Evolutionary conservation across 1,139 yeast species (phyloP).

Genomic region (Pichia sp.): DNA sequence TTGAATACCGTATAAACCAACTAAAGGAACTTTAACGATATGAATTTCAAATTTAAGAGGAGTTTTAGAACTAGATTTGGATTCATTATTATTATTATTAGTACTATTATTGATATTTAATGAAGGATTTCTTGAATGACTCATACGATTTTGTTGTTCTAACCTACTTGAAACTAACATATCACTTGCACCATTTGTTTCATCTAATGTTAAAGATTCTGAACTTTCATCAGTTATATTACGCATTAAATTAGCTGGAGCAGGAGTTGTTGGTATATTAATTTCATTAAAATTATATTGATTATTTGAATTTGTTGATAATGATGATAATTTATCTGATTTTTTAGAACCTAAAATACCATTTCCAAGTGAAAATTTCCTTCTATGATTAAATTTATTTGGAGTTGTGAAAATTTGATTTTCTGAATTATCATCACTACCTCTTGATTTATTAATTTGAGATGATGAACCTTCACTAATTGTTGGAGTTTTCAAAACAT

Average conservation of each 20-base stretch:
- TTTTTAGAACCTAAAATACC: constrained; percentile 36
- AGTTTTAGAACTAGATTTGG: constrained; percentile 26
- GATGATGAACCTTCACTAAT: constrained; percentile 10
- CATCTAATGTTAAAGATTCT: constrained; percentile 53
- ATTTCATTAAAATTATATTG: constrained; percentile 32
- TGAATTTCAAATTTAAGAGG: constrained; percentile 88
- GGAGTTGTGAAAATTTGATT: constrained; percentile 9
- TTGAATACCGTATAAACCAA: constrained; percentile 88
- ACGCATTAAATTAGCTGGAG: constrained; percentile 29
- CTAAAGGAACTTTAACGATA: constrained; percentile 86
- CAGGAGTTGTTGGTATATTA: constrained; percentile 41
- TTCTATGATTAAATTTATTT: constrained; percentile 35
- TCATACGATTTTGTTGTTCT: constrained; percentile 37
- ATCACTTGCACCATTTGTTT: constrained; percentile 43
- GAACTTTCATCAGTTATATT: constrained; percentile 32
- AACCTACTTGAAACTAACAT: constrained; percentile 56
- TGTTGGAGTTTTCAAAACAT: constrained; percentile 13
- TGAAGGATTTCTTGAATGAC: neutral
- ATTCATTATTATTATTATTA: neutral
- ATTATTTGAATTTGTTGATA: constrained; percentile 28
- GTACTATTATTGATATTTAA: neutral
- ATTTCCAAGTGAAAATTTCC: constrained; percentile 60
- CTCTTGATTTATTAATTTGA: constrained; percentile 4
- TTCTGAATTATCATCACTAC: constrained; percentile 6
- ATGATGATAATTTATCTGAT: constrained; percentile 39